These are phyloP conservation scores for Glaciozyma martinii DNA, from an alignment of 768 basidiomycete species.

Conservation along the genomic window DNA sequence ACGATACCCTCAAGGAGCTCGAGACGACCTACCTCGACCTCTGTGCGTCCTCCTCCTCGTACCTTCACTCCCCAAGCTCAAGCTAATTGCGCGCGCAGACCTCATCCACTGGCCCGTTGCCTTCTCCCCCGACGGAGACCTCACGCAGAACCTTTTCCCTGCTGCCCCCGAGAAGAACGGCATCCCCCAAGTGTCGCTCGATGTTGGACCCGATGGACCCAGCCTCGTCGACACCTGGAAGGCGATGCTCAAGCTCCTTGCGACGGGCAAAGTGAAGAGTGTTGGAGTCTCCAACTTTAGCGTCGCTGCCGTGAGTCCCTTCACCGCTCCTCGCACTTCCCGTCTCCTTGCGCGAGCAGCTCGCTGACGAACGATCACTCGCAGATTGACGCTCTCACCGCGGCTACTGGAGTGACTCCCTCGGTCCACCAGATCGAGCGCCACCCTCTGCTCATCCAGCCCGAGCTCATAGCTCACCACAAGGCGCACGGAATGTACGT, in stretches of 20 bases:
- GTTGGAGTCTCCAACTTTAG: slow-evolving; percentile 81
- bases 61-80: neutral
- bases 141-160: slow-evolving; percentile 53
- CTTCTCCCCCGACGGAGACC: slow-evolving; percentile 43
- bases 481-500: slow-evolving; percentile 41
- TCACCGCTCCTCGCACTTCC: no score
- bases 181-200: slow-evolving; percentile 49
- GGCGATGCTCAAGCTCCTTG: slow-evolving; percentile 61
- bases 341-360: neutral
- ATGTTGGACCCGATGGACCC: slow-evolving; percentile 48
- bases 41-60: slow-evolving; percentile 37
- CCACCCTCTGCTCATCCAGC: slow-evolving; percentile 68
- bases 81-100: neutral
- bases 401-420: slow-evolving; percentile 63
- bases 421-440: slow-evolving; percentile 73
- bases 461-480: slow-evolving; percentile 57
- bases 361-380: neutral
- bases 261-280: slow-evolving; percentile 55
- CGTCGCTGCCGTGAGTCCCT: slow-evolving; percentile 43
- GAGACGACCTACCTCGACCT: slow-evolving; percentile 70
- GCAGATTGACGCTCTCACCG: slow-evolving; percentile 54
- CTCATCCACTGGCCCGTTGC: slow-evolving; percentile 67
- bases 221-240: slow-evolving; percentile 74
- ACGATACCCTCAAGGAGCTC: slow-evolving; percentile 64
- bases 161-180: slow-evolving; percentile 37